Base-by-base conservation (phyloP, 148 eudicot species). In the Fallopia convolvulus region DNA sequence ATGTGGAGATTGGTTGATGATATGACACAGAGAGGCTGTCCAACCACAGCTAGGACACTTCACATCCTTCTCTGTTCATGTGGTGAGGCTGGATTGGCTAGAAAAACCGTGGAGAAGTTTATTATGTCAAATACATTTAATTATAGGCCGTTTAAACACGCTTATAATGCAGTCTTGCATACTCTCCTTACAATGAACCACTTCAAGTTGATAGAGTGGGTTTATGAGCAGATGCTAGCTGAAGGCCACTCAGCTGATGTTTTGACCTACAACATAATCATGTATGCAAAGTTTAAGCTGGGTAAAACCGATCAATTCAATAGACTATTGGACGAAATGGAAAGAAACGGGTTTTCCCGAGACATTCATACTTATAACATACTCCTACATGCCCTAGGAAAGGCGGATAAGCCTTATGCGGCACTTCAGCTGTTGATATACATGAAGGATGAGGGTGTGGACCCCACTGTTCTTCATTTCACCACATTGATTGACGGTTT, bases 1-100 rank as follows among this genome's bases (percentile, higher is more conserved):
- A 89, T 92, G 97, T 90, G 93, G 92, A 88, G 91, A 70, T 85
- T 94, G 82, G 86, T 88, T 39, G 93, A 92, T 81, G 98, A 94
- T 81, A 94, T 94, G 98, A 89, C 76, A 5, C 93, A 89, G 65
- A 89, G 89, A 77, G 97, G 97, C 61, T 89, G 84, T 78, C 92
- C 91, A 1, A 78, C 83, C 6, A 92, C 98, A 56, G 95, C 98
- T 5, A 83, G 98, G 20, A 92, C 97, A 2, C 88, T 92, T 75
- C 90, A 92, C 75, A 88, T 94, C 52, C 82, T 92, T 84, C 88
- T 94, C 72, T 89, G 94, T 76, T 78, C 91, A 63, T 94, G 92
- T 78, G 89, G 93, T 14, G 95, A 87, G 63, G 90, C 88, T 21
- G 98, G 97, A 21, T 84, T 94, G 81, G 97, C 87, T 23, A 90